Conservation (phyloP, 371 early-diverging fungal genomes). For the Mortierella sp. region DNA sequence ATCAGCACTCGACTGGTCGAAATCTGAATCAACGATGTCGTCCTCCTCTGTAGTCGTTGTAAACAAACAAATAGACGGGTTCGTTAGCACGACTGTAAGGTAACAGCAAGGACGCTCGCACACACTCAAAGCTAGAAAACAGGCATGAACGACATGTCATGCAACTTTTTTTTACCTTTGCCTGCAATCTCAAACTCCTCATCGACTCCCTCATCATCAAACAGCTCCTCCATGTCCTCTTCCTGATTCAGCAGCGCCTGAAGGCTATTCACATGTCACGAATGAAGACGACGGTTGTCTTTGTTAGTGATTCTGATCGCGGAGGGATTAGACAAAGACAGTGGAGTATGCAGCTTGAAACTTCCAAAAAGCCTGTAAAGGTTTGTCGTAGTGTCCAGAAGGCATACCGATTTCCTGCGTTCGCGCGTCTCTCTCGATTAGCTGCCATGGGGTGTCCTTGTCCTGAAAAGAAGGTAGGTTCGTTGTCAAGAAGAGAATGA, state of each 20-base stretch:
- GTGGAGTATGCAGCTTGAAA: background rate
- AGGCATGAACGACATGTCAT: no score
- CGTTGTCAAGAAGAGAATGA: background rate
- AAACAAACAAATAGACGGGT: background rate
- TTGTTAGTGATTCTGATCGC: background rate
- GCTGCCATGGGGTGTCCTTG: constrained; percentile 48
- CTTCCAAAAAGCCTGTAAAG: background rate
- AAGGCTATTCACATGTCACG: constrained; percentile 59
- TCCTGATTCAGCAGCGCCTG: constrained; percentile 69
- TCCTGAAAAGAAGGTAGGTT: background rate
- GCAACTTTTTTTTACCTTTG: constrained; percentile 21
- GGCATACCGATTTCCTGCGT: constrained; percentile 74
- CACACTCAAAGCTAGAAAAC: background rate
- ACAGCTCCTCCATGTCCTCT: constrained; percentile 72
- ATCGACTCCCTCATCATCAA: constrained; percentile 70
- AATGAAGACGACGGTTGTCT: background rate
- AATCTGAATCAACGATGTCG: constrained; percentile 74
- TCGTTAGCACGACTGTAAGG: background rate
- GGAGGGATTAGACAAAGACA: background rate
- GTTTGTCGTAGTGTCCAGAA: background rate
- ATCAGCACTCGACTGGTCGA: constrained; percentile 73
- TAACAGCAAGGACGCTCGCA: background rate
- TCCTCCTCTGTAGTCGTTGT: constrained; percentile 56
- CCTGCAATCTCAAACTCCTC: constrained; percentile 66
- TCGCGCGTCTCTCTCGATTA: constrained; percentile 65